Percentiles rank a stretch among this genome's conserved stretches.
These are phyloP conservation scores for Colletotrichum truncatum DNA, from an alignment of 2,329 filamentous ascomycete species.

Conservation along the genomic window DNA sequence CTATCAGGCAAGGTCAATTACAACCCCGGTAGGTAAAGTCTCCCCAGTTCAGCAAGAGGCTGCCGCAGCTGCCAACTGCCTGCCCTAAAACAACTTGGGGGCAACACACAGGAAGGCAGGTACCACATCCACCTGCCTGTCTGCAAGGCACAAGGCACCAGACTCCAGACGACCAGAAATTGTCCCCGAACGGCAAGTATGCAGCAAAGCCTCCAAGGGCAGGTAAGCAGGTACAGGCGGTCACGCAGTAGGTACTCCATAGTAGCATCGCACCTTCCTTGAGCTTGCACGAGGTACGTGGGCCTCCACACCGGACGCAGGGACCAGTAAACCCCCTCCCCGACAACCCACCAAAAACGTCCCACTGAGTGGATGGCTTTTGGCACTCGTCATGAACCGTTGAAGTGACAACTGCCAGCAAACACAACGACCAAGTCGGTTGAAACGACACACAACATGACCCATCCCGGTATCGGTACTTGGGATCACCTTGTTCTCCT, in stretches of 20 bases:
- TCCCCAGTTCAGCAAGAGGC: background rate
- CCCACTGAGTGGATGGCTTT: background rate
- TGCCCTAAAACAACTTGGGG: background rate
- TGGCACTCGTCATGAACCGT: background rate
- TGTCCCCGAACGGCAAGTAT: no score
- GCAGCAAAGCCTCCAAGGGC: no score
- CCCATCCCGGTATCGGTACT: conserved; percentile 18
- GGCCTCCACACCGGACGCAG: conserved; percentile 8
- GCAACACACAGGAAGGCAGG: conserved; percentile 4
- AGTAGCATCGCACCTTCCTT: background rate
- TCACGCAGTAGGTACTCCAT: background rate
- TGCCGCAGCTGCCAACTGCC: background rate
- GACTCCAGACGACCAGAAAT: no score
- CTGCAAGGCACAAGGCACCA: conserved; percentile 14
- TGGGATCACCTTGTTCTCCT: background rate
- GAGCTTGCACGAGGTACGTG: no score
- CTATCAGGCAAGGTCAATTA: background rate
- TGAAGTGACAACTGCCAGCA: conserved; percentile 12
- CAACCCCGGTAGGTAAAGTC: background rate
- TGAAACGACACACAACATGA: conserved; percentile 13
- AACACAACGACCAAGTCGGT: conserved; percentile 5
- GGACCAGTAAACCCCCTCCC: background rate
- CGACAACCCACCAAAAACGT: background rate
- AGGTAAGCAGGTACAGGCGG: background rate
- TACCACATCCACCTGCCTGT: background rate